phyloP scores from a whole-genome alignment of 2,329 filamentous ascomycete genomes.

The Trichoderma aggressivum region DNA sequence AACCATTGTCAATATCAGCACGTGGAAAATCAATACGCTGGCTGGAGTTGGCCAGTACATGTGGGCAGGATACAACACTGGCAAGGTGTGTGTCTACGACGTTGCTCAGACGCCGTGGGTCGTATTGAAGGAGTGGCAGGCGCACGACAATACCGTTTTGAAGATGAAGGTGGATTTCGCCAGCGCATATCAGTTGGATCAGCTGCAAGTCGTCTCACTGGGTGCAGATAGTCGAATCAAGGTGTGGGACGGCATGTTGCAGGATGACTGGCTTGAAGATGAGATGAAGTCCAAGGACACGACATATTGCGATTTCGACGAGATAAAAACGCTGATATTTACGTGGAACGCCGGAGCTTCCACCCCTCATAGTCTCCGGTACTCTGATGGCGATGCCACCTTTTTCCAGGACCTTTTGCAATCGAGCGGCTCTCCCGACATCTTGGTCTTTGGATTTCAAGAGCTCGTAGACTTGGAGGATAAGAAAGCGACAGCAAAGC shows the following conservation, averaged over 20 bases:
- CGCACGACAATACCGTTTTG: slow-evolving; percentile 78
- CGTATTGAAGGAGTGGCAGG: slow-evolving; percentile 91
- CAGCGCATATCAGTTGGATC: slow-evolving; percentile 80
- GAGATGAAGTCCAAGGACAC: slow-evolving; percentile 82
- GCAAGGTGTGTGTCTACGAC: slow-evolving; percentile 92
- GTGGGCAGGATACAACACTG: slow-evolving; percentile 94
- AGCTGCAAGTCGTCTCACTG: slow-evolving; percentile 79
- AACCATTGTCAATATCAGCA: slow-evolving; percentile 78
- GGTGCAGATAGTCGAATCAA: slow-evolving; percentile 83
- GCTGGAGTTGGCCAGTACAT: slow-evolving; percentile 76
- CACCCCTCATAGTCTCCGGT: slow-evolving; percentile 77
- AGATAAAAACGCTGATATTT: slow-evolving; percentile 75
- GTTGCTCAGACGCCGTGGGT: slow-evolving; percentile 78
- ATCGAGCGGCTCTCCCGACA: slow-evolving; percentile 76
- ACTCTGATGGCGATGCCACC: slow-evolving; percentile 63
- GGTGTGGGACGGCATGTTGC: slow-evolving; percentile 87
- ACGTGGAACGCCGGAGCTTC: slow-evolving; percentile 98
- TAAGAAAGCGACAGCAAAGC: slow-evolving; percentile 96
- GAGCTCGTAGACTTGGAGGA: slow-evolving; percentile 98
- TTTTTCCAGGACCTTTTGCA: slow-evolving; percentile 81
- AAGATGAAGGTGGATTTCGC: slow-evolving; percentile 75
- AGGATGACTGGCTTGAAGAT: slow-evolving; percentile 90
- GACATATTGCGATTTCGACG: slow-evolving; percentile 81
- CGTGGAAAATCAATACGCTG: slow-evolving; percentile 92
- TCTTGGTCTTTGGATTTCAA: slow-evolving; percentile 94